Conservation (phyloP, 208 protist genomes). For the Acanthamoeba lenticulata region DNA sequence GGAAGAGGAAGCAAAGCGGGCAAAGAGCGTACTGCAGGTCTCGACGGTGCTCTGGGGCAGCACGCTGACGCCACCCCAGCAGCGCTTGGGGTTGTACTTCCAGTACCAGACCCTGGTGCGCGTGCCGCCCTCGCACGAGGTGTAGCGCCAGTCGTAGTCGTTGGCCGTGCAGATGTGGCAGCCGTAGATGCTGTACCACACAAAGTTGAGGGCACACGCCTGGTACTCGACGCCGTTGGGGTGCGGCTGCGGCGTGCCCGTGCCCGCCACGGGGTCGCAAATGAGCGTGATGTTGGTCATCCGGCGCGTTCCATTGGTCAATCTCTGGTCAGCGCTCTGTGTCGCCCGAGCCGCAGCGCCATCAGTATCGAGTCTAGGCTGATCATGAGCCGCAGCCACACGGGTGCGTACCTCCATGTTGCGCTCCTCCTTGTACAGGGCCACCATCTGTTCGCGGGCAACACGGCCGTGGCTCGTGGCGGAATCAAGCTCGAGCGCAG, state of each 20-base stretch:
- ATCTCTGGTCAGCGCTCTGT: not conserved
- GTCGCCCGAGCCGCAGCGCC: no score
- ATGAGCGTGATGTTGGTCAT: constrained; percentile 67
- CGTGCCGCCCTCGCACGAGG: constrained; percentile 37
- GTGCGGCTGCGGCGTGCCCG: constrained; percentile 8
- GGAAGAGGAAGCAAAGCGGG: not conserved
- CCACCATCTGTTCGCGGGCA: not conserved
- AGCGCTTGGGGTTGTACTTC: constrained; percentile 70
- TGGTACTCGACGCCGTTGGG: constrained; percentile 8
- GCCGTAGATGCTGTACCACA: constrained; percentile 58
- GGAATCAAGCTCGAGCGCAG: no score
- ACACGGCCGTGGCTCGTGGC: no score
- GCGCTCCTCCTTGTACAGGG: constrained; percentile 25
- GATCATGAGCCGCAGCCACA: no score
- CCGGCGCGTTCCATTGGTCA: not conserved
- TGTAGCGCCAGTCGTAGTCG: constrained; percentile 64
- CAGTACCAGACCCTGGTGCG: constrained; percentile 42
- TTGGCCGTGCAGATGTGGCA: constrained; percentile 62
- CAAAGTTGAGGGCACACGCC: not conserved
- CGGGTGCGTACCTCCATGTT: no score
- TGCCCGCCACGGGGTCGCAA: constrained; percentile 51
- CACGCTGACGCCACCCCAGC: not conserved
- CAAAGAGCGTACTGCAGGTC: constrained; percentile 2
- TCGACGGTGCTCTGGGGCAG: not conserved
- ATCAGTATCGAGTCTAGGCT: no score